Conservation (phyloP, 768 basidiomycete species). For the Leccinum ochraceum region DNA sequence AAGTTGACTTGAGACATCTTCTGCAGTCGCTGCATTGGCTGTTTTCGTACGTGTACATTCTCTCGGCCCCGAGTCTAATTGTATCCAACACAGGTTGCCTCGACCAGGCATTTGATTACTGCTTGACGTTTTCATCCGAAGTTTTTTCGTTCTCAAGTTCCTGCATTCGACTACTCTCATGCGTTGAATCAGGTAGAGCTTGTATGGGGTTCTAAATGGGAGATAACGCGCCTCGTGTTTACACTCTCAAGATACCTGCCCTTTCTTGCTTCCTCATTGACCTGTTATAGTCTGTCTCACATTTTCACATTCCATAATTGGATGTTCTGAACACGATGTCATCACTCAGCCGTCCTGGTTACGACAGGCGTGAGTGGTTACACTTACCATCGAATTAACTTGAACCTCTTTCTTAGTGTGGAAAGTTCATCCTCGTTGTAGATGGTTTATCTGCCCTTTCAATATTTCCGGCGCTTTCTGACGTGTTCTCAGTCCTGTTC, state of each 20-base stretch:
- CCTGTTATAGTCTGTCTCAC: constrained; percentile 20
- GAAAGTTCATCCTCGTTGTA: neutral
- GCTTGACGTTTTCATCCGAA: constrained; percentile 23
- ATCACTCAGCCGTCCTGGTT: constrained; percentile 11
- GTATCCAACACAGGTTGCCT: neutral
- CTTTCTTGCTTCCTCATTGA: constrained; percentile 18
- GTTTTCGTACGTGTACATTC: constrained; percentile 13
- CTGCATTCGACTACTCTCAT: neutral
- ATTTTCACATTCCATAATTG: neutral
- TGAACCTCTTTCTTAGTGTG: constrained; percentile 17
- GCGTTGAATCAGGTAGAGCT: constrained; percentile 14
- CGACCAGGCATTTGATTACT: constrained; percentile 24
- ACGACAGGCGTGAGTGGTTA: constrained; percentile 3
- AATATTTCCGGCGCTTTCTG: neutral
- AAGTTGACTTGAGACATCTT: neutral
- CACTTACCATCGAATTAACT: neutral
- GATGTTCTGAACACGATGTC: neutral
- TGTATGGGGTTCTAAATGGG: constrained; percentile 11
- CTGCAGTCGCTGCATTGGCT: constrained; percentile 22
- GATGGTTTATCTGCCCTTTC: constrained; percentile 10
- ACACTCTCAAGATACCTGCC: constrained; percentile 30
- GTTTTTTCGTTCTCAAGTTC: constrained; percentile 5
- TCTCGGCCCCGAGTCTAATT: neutral
- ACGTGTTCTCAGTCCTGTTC: constrained; percentile 15
- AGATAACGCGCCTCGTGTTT: constrained; percentile 23